phyloP scores from a whole-genome alignment of 1,284 basidiomycete species.

The Sanghuangporus baumii region DNA sequence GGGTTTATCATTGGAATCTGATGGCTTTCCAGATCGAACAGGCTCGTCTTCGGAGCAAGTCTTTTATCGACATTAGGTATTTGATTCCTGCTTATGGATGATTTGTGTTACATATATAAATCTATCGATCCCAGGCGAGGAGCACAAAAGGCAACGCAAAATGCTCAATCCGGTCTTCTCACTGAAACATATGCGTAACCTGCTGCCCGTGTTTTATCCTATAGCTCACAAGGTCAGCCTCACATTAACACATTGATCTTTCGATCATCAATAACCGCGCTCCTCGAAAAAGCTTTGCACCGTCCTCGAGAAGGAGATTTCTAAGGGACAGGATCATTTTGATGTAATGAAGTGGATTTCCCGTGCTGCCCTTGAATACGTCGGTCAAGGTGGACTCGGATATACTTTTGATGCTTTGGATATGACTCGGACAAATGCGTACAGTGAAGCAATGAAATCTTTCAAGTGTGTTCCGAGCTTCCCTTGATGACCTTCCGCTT shows the following conservation, averaged over 20 bases:
- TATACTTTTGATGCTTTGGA: slow-evolving; percentile 36
- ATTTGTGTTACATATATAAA: not conserved
- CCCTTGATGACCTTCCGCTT: not conserved
- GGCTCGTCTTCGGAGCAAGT: slow-evolving; percentile 19
- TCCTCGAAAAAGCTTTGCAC: slow-evolving; percentile 24
- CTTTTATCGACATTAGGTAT: slow-evolving; percentile 23
- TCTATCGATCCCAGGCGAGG: slow-evolving; percentile 21
- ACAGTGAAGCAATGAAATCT: slow-evolving; percentile 28
- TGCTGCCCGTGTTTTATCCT: slow-evolving; percentile 26
- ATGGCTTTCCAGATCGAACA: slow-evolving; percentile 16
- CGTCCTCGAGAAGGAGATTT: slow-evolving; percentile 17
- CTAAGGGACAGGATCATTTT: slow-evolving; percentile 27
- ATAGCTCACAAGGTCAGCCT: slow-evolving; percentile 25
- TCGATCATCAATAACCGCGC: slow-evolving; percentile 23
- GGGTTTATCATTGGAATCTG: not conserved
- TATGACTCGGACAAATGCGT: slow-evolving; percentile 24
- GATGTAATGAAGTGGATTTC: slow-evolving; percentile 36
- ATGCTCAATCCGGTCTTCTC: slow-evolving; percentile 30
- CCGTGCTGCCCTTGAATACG: slow-evolving; percentile 31
- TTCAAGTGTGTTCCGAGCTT: slow-evolving; percentile 20
- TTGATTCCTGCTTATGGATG: slow-evolving; percentile 1
- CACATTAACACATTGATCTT: slow-evolving; percentile 25
- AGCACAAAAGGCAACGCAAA: slow-evolving; percentile 25
- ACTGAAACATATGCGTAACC: slow-evolving; percentile 24
- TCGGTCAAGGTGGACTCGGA: slow-evolving; percentile 33